Base-by-base conservation (phyloP, 2,329 filamentous ascomycete genomes). In the Colletotrichum euphorbiae region DNA sequence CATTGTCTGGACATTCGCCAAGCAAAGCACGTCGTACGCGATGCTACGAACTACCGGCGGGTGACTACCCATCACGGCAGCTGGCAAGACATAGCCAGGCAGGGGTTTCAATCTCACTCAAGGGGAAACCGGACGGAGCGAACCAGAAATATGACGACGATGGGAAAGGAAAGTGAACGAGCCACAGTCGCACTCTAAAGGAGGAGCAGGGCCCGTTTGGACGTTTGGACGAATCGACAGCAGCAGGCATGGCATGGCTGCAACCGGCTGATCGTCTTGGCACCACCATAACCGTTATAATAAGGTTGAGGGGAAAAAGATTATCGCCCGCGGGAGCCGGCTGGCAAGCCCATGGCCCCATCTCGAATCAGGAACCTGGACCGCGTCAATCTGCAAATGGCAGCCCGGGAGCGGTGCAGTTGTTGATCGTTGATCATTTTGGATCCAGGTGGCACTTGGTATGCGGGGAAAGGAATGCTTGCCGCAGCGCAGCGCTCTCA, bases 1-100 rank as follows among this genome's bases (percentile, higher is more conserved):
- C 51, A 15, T 19, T 38, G 15, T 40, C 51, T 40, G 15, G 38
- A 48, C 33, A 15, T 28, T 38, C 48, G 66, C 66, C 66, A 60
- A 69, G 61, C 17, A 42, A 21, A 60, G 54, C 48, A 66, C 66
- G 54, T 42, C 42, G 66, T 66, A 69, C 21, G 66, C 66, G 42
- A 69, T 69, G 66, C 66, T 66, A 69, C 66, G 17, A 66, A 69
- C 33, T 69, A 48, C 55, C 62, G 61, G 66, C 62, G 61, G 66
- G 55, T 58, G 55, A 69, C 42, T 69, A 54, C 66, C 66, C 55
- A 60, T 59, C 66, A 66, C 46, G 55, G 66, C 62, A 69, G 62
- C 61, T 69, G 52, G 61, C 62, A 69, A 69, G 62, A 60, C 42
- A 38, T 50, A 12, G 33, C 48, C 33, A 36, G 43, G 33, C 54